Conservation (phyloP, 176 grass and related monocot genomes). For the Poa pratensis region DNA sequence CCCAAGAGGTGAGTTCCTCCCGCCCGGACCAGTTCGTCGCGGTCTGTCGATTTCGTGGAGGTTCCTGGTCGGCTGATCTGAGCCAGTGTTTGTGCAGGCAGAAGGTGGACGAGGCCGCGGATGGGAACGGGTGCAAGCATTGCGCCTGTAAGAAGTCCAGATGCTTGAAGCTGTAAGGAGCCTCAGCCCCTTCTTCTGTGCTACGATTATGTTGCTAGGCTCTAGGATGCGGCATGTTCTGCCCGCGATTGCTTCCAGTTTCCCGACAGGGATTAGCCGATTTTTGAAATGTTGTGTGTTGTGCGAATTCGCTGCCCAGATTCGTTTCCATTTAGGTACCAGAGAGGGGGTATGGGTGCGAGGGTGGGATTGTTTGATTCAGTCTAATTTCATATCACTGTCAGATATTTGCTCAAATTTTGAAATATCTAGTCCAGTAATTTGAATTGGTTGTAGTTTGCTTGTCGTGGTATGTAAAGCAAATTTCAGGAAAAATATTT, state of each 20-base stretch:
- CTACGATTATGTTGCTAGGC: constrained; percentile 20
- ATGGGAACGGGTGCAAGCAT: constrained; percentile 70
- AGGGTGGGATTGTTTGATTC: background rate
- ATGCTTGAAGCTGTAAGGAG: constrained; percentile 72
- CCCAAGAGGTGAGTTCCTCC: constrained; percentile 47
- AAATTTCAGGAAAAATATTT: background rate
- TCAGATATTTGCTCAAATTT: background rate
- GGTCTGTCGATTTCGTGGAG: background rate
- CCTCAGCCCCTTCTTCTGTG: background rate
- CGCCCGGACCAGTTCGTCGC: background rate
- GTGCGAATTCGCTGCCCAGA: constrained; percentile 5
- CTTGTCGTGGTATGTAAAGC: background rate
- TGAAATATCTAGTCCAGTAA: background rate
- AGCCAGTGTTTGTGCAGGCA: constrained; percentile 38
- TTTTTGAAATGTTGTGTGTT: constrained; percentile 22
- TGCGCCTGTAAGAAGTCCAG: constrained; percentile 75
- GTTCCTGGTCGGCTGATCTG: constrained; percentile 23
- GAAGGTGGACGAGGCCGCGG: constrained; percentile 57
- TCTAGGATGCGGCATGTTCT: background rate
- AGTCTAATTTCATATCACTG: background rate
- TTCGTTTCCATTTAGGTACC: constrained; percentile 29
- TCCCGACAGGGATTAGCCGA: background rate
- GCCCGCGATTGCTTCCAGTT: background rate
- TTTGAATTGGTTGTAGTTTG: background rate
- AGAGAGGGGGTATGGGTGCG: background rate